Conservation (phyloP, 2,329 filamentous ascomycete species). For the Aspergillus niger region DNA sequence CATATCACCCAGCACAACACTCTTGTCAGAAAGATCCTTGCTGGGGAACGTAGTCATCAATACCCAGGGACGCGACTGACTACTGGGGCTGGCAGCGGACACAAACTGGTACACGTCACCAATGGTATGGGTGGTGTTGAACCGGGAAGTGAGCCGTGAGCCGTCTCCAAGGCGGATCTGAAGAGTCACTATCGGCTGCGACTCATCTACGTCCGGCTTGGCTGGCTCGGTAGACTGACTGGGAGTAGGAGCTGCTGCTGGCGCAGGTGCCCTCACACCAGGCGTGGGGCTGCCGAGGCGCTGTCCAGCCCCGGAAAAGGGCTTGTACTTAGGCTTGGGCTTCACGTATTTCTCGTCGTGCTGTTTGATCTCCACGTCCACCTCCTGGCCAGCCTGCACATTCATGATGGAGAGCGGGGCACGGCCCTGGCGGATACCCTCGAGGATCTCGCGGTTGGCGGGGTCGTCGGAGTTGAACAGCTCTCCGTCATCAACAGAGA, state of each 20-base stretch:
- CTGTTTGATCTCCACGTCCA: conserved; percentile 66
- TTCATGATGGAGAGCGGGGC: conserved; percentile 65
- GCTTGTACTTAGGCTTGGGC: conserved; percentile 66
- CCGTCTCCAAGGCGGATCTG: conserved; percentile 67
- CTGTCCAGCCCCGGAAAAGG: conserved; percentile 62
- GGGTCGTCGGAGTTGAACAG: conserved; percentile 66
- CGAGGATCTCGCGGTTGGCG: conserved; percentile 61
- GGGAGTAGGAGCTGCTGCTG: conserved; percentile 32
- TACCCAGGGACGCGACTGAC: conserved; percentile 55
- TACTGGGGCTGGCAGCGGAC: conserved; percentile 53
- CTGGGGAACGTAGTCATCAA: conserved; percentile 68
- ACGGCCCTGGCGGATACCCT: conserved; percentile 64
- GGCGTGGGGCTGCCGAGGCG: conserved; percentile 65
- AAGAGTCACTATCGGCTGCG: conserved; percentile 59
- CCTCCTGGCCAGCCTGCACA: conserved; percentile 63
- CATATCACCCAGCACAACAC: conserved; percentile 47
- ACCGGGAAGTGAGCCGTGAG: conserved; percentile 60
- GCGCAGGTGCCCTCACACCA: conserved; percentile 44
- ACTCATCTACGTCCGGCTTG: conserved; percentile 57
- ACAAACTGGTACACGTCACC: conserved; percentile 67
- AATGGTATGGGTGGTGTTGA: conserved; percentile 67
- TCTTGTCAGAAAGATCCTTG: conserved; percentile 62
- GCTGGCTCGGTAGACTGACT: conserved; percentile 30
- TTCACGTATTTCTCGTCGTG: conserved; percentile 65
- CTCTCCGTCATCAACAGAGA: conserved; percentile 66